phyloP scores from a whole-genome alignment of 768 basidiomycete genomes.

The Hericium erinaceus region DNA sequence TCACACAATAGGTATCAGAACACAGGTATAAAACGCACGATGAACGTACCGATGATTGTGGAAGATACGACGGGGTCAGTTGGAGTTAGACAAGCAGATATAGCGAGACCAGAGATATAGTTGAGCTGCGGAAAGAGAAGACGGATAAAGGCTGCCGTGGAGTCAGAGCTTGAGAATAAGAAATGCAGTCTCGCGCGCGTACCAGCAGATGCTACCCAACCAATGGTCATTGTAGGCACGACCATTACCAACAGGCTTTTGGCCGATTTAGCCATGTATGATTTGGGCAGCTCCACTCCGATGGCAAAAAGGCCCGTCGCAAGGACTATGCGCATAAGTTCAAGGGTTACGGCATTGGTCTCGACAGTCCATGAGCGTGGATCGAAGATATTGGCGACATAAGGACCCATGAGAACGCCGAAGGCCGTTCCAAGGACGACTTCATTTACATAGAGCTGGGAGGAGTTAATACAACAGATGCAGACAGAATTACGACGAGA shows the following conservation, averaged over 20 bases:
- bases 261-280: conserved; percentile 76
- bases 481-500: not conserved
- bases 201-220: conserved; percentile 74
- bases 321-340: conserved; percentile 81
- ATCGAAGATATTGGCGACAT: conserved; percentile 61
- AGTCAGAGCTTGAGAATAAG: not conserved
- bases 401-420: conserved; percentile 59
- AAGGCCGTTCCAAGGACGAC: conserved; percentile 83
- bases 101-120: conserved; percentile 70
- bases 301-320: conserved; percentile 91
- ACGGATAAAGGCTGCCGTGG: conserved; percentile 46
- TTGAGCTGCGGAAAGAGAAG: conserved; percentile 62
- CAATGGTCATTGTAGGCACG: conserved; percentile 76
- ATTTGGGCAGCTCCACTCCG: conserved; percentile 83
- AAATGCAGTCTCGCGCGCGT: conserved; percentile 9
- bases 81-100: conserved; percentile 85
- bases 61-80: conserved; percentile 94
- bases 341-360: conserved; percentile 62
- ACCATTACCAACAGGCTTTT: conserved; percentile 62
- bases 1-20: not conserved
- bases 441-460: conserved; percentile 81
- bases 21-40: not conserved
- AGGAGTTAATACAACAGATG: not conserved
- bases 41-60: conserved; percentile 54
- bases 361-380: conserved; percentile 62